These are phyloP conservation scores for Pholiota adiposa DNA, from an alignment of 1,284 basidiomycete species.

Conservation along the genomic window DNA sequence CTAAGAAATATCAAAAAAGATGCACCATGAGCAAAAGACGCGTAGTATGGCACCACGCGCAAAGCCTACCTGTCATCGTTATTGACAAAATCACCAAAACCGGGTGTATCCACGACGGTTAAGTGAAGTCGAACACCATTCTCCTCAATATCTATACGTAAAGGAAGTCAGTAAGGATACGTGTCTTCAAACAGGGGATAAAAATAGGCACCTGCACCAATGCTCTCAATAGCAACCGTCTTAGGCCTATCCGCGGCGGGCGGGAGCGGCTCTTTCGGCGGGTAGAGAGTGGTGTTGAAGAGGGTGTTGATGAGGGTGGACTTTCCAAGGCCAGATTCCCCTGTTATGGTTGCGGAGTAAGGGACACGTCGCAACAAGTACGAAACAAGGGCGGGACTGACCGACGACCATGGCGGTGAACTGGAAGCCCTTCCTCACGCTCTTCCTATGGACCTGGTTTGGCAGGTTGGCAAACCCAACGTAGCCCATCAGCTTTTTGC, in stretches of 20 bases:
- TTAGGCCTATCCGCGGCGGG: slow-evolving; percentile 87
- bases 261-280: slow-evolving; percentile 80
- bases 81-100: slow-evolving; percentile 97
- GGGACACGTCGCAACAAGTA: slow-evolving; percentile 29
- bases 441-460: slow-evolving; percentile 97
- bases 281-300: slow-evolving; percentile 94
- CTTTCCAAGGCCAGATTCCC: slow-evolving; percentile 97
- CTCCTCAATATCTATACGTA: slow-evolving; percentile 90
- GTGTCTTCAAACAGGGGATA: slow-evolving; percentile 18
- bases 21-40: slow-evolving; percentile 20
- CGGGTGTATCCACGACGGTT: slow-evolving; percentile 97
- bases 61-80: slow-evolving; percentile 87
- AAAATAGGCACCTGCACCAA: slow-evolving; percentile 79
- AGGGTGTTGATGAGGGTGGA: slow-evolving; percentile 97
- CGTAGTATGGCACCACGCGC: slow-evolving; percentile 18
- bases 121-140: slow-evolving; percentile 92
- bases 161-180: slow-evolving; percentile 31
- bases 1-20: slow-evolving; percentile 44
- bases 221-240: slow-evolving; percentile 96
- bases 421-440: slow-evolving; percentile 95
- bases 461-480: slow-evolving; percentile 89
- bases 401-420: slow-evolving; percentile 97
- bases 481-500: slow-evolving; percentile 92
- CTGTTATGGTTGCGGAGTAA: slow-evolving; percentile 46
- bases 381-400: slow-evolving; percentile 48